Evolutionary conservation across 768 basidiomycete species (phyloP).

Genomic region (Phlebiopsis gigantea): DNA sequence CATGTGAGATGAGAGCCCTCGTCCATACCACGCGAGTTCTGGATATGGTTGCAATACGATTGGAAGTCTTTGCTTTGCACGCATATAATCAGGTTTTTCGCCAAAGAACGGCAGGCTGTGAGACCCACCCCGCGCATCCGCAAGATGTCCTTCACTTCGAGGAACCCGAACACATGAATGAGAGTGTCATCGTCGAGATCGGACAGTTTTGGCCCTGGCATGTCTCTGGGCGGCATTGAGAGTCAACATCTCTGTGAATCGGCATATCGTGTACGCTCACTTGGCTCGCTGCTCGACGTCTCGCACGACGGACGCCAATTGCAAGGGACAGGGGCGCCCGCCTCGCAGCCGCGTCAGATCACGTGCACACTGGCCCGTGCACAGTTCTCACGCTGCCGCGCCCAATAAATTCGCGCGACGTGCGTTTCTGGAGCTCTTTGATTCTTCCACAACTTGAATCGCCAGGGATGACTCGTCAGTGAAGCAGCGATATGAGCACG

Average conservation of each 20-base stretch:
- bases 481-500: constrained; percentile 21
- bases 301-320: background rate
- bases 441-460: constrained; percentile 22
- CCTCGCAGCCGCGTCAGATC: background rate
- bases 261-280: background rate
- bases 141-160: constrained; percentile 1
- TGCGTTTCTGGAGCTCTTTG: constrained; percentile 3
- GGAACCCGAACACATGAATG: background rate
- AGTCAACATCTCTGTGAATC: background rate
- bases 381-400: constrained; percentile 9
- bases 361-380: constrained; percentile 15
- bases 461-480: constrained; percentile 14
- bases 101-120: background rate
- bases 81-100: background rate
- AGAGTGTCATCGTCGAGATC: constrained; percentile 1
- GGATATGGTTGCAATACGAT: constrained; percentile 39
- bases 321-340: background rate
- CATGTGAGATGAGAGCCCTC: constrained; percentile 38
- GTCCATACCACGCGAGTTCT: constrained; percentile 52
- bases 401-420: background rate
- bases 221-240: background rate
- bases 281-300: constrained; percentile 13
- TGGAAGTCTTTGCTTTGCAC: constrained; percentile 37
- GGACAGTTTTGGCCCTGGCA: background rate
- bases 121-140: background rate